Conservation (phyloP, 805 yeast genomes). For the Ogataea saltuana region DNA sequence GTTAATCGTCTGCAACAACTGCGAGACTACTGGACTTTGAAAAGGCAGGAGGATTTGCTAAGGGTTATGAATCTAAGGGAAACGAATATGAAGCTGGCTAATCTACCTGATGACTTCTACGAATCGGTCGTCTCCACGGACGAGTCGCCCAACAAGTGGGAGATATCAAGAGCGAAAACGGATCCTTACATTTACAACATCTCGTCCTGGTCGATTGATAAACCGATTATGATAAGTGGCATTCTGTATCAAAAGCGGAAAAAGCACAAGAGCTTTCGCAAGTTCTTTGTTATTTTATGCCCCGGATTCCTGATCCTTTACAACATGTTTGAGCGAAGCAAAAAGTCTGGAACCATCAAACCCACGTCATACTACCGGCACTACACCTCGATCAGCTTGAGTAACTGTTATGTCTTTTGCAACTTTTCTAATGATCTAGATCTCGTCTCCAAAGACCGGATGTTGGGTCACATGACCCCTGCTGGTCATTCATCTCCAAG, state of each 20-base stretch:
- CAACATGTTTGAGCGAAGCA: conserved; percentile 48
- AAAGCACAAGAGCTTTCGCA: conserved; percentile 66
- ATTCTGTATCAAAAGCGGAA: conserved; percentile 65
- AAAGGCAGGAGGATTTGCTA: conserved; percentile 42
- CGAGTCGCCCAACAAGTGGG: conserved; percentile 46
- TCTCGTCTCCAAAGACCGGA: conserved; percentile 42
- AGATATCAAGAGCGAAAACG: conserved; percentile 51
- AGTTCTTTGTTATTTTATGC: conserved; percentile 61
- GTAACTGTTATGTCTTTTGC: conserved; percentile 73
- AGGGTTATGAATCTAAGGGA: conserved; percentile 40
- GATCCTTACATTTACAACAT: conserved; percentile 56
- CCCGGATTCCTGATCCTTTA: conserved; percentile 70
- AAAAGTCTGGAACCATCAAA: conserved; percentile 43
- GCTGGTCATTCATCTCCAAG: conserved; percentile 67
- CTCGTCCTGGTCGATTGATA: conserved; percentile 57
- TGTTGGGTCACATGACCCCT: conserved; percentile 49
- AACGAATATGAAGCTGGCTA: conserved; percentile 47
- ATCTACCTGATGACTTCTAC: conserved; percentile 49
- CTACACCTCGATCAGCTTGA: conserved; percentile 59
- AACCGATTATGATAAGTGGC: conserved; percentile 65
- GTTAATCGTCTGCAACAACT: conserved; percentile 47
- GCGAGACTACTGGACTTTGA: conserved; percentile 58
- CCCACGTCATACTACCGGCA: conserved; percentile 52
- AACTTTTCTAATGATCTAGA: conserved; percentile 63
- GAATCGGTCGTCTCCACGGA: conserved; percentile 55